Conservation (phyloP, 148 eudicot species). For the Vaccinium myrtillus region DNA sequence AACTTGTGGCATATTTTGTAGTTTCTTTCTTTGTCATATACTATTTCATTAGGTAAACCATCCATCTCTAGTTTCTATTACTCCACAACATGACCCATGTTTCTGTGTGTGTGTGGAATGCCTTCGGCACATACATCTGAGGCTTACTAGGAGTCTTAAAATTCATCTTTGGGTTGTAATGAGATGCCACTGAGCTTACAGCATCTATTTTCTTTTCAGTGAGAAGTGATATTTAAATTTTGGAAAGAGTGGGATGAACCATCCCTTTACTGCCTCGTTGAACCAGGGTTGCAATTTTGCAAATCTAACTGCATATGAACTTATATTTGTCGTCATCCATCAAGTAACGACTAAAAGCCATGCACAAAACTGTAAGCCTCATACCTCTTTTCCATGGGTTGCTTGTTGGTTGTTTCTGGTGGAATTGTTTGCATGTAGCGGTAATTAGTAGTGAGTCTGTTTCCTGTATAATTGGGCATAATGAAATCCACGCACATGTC, state of each 20-base stretch:
- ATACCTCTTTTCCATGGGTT: neutral
- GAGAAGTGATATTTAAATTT: neutral
- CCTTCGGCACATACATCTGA: neutral
- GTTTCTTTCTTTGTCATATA: slow-evolving; percentile 54
- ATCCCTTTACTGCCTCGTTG: neutral
- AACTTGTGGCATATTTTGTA: slow-evolving; percentile 59
- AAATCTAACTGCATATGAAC: neutral
- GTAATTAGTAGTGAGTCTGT: neutral
- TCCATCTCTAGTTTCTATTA: slow-evolving; percentile 5
- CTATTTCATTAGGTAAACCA: slow-evolving; percentile 56
- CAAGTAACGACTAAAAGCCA: neutral
- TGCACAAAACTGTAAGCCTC: neutral
- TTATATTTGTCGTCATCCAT: neutral
- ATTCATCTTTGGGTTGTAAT: neutral
- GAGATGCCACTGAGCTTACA: neutral
- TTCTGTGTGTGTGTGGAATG: neutral
- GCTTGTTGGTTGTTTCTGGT: neutral
- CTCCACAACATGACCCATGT: neutral
- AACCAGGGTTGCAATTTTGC: neutral
- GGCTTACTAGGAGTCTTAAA: neutral
- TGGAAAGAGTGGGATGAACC: neutral
- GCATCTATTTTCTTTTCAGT: neutral
- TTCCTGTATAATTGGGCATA: neutral
- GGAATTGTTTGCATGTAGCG: neutral
- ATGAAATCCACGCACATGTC: neutral